Conservation (phyloP, 768 basidiomycete species). For the Boletus rubescentipes region DNA sequence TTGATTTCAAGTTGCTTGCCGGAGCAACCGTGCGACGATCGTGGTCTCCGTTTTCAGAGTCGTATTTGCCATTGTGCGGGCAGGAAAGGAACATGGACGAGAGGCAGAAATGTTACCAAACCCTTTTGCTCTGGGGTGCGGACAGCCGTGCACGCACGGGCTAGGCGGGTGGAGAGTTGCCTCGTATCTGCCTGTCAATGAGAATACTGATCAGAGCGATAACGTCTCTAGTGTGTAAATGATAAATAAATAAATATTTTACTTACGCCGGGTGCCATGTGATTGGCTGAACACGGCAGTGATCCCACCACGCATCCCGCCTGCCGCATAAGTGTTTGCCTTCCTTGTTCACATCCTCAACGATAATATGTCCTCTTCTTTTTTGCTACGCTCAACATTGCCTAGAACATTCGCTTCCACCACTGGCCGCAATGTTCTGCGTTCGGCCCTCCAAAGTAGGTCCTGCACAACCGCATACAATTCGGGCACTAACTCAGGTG, state of each 20-base stretch:
- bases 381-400: constrained; percentile 49
- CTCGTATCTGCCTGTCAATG: not conserved
- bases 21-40: too few species aligned
- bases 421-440: constrained; percentile 39
- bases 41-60: constrained; percentile 5
- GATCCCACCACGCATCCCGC: too few species aligned
- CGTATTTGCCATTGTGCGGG: constrained; percentile 13
- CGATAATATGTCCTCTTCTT: constrained; percentile 45
- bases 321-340: too few species aligned
- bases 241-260: too few species aligned
- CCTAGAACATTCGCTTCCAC: constrained; percentile 41
- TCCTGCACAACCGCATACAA: not conserved
- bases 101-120: not conserved
- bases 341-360: not conserved
- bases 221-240: too few species aligned
- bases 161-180: not conserved
- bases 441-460: constrained; percentile 43
- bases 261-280: too few species aligned
- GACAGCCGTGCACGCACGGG: too few species aligned
- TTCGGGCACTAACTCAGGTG: not conserved
- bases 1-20: too few species aligned
- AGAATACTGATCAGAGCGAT: not conserved
- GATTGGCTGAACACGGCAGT: too few species aligned
- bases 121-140: not conserved
- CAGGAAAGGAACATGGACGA: constrained; percentile 5